These are phyloP conservation scores for Logfia minima DNA, from an alignment of 129 eudicot species.

Conservation along the genomic window DNA sequence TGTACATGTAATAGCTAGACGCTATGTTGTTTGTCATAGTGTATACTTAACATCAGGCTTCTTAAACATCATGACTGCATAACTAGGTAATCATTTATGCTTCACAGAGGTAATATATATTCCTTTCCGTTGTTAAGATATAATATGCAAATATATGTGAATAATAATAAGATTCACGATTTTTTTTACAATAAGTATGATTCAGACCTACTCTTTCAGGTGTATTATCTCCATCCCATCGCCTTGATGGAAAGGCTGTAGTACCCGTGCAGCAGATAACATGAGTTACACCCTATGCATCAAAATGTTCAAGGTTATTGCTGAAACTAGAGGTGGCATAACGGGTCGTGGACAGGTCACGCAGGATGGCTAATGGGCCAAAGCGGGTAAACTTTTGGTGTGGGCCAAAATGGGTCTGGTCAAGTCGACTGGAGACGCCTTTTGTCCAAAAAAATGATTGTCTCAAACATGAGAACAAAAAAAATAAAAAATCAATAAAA, in stretches of 20 bases:
- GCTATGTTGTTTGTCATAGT: too few relatives aligned
- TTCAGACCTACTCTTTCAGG: conserved; percentile 93
- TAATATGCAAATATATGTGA: background rate
- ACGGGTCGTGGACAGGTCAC: background rate
- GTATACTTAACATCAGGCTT: too few relatives aligned
- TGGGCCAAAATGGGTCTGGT: conserved; percentile 2
- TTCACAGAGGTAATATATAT: too few relatives aligned
- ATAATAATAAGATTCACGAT: conserved; percentile 10
- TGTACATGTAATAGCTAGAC: too few relatives aligned
- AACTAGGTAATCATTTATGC: too few relatives aligned
- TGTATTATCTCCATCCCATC: conserved; percentile 98
- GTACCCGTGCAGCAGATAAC: conserved; percentile 98
- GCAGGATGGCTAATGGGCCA: background rate
- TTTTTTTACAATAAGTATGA: conserved; percentile 18
- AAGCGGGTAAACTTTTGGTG: background rate
- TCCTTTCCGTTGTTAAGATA: background rate
- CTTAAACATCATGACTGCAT: background rate
- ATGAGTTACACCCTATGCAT: conserved; percentile 81
- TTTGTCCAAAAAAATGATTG: background rate
- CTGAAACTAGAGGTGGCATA: conserved; percentile 3
- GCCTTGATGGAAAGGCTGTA: conserved; percentile 90
- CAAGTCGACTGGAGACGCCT: background rate
- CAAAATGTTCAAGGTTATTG: conserved; percentile 30
- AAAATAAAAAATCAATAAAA: background rate
- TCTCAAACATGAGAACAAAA: background rate